A percentile compares a stretch with the other conserved stretches of the same genome.
phyloP scores from a whole-genome alignment of 225 moss, liverwort and hornwort species.

The Physcomitrium patens region DNA sequence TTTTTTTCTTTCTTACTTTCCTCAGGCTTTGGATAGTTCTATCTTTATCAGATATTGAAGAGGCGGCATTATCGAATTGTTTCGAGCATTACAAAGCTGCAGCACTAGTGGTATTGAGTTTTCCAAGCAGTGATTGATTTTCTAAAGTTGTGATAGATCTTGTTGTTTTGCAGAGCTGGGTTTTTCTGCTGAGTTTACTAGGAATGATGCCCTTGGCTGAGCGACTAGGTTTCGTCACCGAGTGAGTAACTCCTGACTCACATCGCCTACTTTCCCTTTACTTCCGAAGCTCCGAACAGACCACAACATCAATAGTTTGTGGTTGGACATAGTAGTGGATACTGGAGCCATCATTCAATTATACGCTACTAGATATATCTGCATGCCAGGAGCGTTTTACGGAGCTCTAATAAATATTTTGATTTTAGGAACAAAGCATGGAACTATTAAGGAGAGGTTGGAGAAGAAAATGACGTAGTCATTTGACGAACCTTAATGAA shows the following conservation, averaged over 20 bases:
- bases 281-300: not conserved
- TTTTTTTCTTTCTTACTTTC: too few species aligned
- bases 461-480: not conserved
- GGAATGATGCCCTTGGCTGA: conserved; percentile 85
- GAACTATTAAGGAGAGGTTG: not conserved
- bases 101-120: too few species aligned
- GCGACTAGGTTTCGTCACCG: conserved; percentile 79
- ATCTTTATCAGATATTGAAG: not conserved
- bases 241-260: conserved; percentile 41
- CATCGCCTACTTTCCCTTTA: not conserved
- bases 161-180: conserved; percentile 49
- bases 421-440: not conserved
- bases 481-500: not conserved
- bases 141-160: too few species aligned
- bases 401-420: not conserved
- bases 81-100: too few species aligned
- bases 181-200: conserved; percentile 70
- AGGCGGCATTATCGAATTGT: too few species aligned
- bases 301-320: not conserved
- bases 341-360: not conserved
- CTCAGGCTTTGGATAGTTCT: too few species aligned
- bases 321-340: not conserved
- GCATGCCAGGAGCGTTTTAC: not conserved
- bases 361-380: too few species aligned
- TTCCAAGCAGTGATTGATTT: too few species aligned